Conservation (phyloP, 176 grass and related monocot species). For the Chloris gayana region DNA sequence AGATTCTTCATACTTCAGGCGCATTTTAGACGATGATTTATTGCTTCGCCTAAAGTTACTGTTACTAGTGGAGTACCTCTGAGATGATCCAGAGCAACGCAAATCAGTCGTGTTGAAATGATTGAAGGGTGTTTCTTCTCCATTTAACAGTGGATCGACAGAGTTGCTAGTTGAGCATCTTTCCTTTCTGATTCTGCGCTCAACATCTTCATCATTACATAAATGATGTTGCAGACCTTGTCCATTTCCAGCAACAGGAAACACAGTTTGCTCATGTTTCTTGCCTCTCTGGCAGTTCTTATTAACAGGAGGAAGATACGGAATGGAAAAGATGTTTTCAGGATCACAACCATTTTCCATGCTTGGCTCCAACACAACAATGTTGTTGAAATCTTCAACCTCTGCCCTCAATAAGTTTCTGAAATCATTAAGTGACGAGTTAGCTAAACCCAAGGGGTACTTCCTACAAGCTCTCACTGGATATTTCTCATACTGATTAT, state of each 20-base stretch:
- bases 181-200: constrained; percentile 27
- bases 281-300: constrained; percentile 36
- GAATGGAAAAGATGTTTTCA: constrained; percentile 37
- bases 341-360: constrained; percentile 37
- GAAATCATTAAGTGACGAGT: constrained; percentile 40
- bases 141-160: constrained; percentile 21
- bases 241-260: constrained; percentile 32
- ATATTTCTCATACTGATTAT: constrained; percentile 37
- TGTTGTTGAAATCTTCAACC: constrained; percentile 28
- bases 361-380: constrained; percentile 59
- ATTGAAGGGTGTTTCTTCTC: constrained; percentile 36
- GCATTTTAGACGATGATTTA: constrained; percentile 35
- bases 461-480: constrained; percentile 17
- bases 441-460: constrained; percentile 40
- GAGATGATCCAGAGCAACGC: constrained; percentile 29
- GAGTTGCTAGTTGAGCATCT: constrained; percentile 16
- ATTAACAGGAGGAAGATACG: constrained; percentile 32
- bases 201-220: constrained; percentile 29
- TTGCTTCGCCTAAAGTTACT: constrained; percentile 35
- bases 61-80: constrained; percentile 20
- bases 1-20: constrained; percentile 25
- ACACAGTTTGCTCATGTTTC: constrained; percentile 38
- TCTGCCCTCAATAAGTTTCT: constrained; percentile 28
- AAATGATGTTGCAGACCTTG: constrained; percentile 32
- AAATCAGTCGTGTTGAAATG: constrained; percentile 23